Base-by-base conservation (phyloP, 371 early-diverging fungal species). In the Funneliformis caledonium region DNA sequence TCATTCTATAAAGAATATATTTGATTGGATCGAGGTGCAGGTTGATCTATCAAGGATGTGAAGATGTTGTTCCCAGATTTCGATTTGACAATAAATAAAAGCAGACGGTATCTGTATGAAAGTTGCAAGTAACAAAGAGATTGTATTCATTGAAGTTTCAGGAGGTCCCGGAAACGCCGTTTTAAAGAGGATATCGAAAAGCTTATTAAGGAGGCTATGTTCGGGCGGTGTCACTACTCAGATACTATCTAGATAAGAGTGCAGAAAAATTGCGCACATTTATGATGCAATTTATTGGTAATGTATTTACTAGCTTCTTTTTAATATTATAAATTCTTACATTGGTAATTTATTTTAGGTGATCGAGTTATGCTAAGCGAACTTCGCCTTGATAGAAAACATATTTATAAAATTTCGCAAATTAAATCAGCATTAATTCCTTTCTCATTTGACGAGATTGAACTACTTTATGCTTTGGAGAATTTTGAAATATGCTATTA, bases 171-270 rank as follows among this genome's bases (percentile, higher is more conserved):
- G 70, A 16, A 79, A 59, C 33, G 16, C 43, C 11, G 0, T 61
- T 52, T 12, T 60, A 70, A 70, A 79, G 80, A 79, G 6, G 59
- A 79, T 69, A 52, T 61, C 26, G 80, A 79, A 70, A 79, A 79
- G 33, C 72, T 79, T 22, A 79, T 79, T 2, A 69, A 79, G 47
- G 61, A 79, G 12, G 11, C 26, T n/a, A 79, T 79, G 45, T 79
- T 70, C 45, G 80, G 80, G 1, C 33, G 70, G 11, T 79, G n/a
- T 70, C 72, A n/a, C 47, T 79, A 33, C 72, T 79, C 33, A 42
- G 59, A 69, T 60, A 56, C 72, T 79, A 59, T 16, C 60, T 79
- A 59, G 59, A 60, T 60, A 79, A 60, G 47, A 52, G 16, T 60
- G 68, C 67, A 77, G 33, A 74, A 42, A 59, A 48, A 16, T 43